phyloP scores from a whole-genome alignment of 2,329 filamentous ascomycete genomes.

The Diaporthe aspalathi region DNA sequence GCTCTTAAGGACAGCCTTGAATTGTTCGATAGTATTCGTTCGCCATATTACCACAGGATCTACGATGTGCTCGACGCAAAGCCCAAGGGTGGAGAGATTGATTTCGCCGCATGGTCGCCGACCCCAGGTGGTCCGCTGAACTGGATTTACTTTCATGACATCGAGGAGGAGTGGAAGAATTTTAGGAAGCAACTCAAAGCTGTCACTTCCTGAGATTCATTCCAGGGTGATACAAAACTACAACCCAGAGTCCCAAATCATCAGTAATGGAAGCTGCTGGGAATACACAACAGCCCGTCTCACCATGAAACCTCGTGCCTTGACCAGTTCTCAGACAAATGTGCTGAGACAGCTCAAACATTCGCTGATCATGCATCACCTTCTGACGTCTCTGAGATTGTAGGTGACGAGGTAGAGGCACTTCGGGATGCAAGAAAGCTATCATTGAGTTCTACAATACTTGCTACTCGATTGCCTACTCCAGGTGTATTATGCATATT shows the following conservation, averaged over 20 bases:
- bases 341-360: background rate
- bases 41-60: slow-evolving; percentile 28
- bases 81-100: slow-evolving; percentile 5
- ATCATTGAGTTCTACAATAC: too few relatives aligned
- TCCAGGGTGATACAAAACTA: background rate
- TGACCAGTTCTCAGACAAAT: background rate
- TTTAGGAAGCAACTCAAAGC: fast-evolving
- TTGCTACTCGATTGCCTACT: too few relatives aligned
- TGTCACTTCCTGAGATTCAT: fast-evolving
- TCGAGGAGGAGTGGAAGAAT: slow-evolving; percentile 18
- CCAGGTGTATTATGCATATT: too few relatives aligned
- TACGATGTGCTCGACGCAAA: slow-evolving; percentile 32
- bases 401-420: background rate
- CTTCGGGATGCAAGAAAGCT: too few relatives aligned
- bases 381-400: background rate
- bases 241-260: too few relatives aligned
- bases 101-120: slow-evolving; percentile 32
- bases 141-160: slow-evolving; percentile 32
- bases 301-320: too few relatives aligned
- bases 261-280: too few relatives aligned
- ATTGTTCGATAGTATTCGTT: background rate
- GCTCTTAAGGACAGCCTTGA: background rate
- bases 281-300: background rate
- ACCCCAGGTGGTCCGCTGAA: slow-evolving; percentile 18
- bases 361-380: background rate